Percentiles rank a stretch among this genome's conserved stretches.
These are phyloP conservation scores for Globisporangium nagaii DNA, from an alignment of 352 stramenopile genomes.

Conservation along the genomic window DNA sequence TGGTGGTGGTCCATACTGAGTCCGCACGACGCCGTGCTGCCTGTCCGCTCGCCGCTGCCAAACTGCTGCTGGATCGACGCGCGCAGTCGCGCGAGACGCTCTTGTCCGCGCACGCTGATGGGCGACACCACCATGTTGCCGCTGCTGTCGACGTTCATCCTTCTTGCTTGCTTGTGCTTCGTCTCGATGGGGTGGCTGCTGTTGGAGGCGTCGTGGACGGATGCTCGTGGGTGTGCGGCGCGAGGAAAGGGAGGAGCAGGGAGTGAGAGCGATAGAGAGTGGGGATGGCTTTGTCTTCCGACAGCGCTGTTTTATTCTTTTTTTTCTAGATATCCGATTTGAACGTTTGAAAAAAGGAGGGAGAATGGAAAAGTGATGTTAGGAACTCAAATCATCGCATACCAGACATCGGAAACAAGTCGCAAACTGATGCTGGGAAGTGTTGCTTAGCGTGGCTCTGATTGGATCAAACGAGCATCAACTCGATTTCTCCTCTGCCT, in stretches of 20 bases:
- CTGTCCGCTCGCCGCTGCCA: conserved; percentile 6
- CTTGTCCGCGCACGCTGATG: conserved; percentile 34
- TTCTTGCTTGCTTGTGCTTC: neutral
- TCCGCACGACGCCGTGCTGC: neutral
- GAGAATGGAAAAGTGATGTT: neutral
- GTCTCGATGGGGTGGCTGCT: neutral
- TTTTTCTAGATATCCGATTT: neutral
- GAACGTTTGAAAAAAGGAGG: neutral
- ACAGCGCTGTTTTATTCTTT: neutral
- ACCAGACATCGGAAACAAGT: too few relatives aligned
- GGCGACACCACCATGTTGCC: conserved; percentile 30
- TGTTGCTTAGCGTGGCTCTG: too few relatives aligned
- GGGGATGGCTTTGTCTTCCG: too few relatives aligned
- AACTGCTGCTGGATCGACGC: conserved; percentile 43
- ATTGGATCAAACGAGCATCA: too few relatives aligned
- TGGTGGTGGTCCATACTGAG: neutral
- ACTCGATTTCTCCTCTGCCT: too few relatives aligned
- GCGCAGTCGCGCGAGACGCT: conserved; percentile 29
- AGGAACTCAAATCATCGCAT: too few relatives aligned
- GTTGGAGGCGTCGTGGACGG: too few relatives aligned
- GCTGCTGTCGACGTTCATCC: conserved; percentile 10
- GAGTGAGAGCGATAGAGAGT: too few relatives aligned
- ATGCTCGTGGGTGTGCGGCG: too few relatives aligned
- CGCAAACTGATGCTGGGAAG: too few relatives aligned
- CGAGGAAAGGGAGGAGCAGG: too few relatives aligned